These are phyloP conservation scores for Aspergillus sojae DNA, from an alignment of 2,329 filamentous ascomycete genomes.

Conservation along the genomic window DNA sequence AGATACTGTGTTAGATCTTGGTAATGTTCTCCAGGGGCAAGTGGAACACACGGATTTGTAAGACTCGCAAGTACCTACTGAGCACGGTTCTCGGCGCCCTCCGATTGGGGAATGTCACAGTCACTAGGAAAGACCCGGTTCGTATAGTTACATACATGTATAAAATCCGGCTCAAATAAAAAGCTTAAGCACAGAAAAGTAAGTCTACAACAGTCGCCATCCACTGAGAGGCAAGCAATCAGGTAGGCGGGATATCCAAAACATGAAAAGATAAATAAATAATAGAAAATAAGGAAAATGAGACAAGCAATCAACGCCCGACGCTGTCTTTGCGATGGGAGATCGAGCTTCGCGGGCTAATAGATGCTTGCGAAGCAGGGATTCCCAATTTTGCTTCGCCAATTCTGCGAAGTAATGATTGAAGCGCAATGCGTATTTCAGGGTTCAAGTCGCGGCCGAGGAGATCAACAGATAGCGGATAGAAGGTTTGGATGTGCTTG, in stretches of 20 bases:
- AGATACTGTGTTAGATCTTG: too few species aligned
- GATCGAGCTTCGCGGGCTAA: constrained; percentile 40
- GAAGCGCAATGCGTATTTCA: constrained; percentile 77
- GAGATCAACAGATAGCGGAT: constrained; percentile 81
- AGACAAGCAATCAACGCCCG: constrained; percentile 17
- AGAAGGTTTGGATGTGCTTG: constrained; percentile 79
- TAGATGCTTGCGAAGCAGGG: constrained; percentile 32
- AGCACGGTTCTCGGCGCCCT: not conserved
- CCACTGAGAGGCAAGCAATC: constrained; percentile 21
- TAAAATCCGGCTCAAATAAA: constrained; percentile 11
- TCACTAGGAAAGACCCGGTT: not conserved
- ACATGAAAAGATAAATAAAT: constrained; percentile 17
- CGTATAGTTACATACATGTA: constrained; percentile 16
- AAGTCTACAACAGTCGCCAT: constrained; percentile 27
- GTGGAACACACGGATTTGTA: too few species aligned
- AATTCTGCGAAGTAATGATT: constrained; percentile 76
- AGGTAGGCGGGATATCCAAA: constrained; percentile 35
- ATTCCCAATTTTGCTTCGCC: constrained; percentile 71
- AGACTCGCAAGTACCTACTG: too few species aligned
- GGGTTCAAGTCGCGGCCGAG: constrained; percentile 77
- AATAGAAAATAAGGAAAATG: constrained; percentile 6
- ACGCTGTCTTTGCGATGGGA: constrained; percentile 38
- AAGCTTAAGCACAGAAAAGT: constrained; percentile 15
- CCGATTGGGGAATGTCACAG: not conserved
- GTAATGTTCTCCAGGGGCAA: too few species aligned